phyloP scores from a whole-genome alignment of 306 rosid genomes.

The Datisca glomerata region DNA sequence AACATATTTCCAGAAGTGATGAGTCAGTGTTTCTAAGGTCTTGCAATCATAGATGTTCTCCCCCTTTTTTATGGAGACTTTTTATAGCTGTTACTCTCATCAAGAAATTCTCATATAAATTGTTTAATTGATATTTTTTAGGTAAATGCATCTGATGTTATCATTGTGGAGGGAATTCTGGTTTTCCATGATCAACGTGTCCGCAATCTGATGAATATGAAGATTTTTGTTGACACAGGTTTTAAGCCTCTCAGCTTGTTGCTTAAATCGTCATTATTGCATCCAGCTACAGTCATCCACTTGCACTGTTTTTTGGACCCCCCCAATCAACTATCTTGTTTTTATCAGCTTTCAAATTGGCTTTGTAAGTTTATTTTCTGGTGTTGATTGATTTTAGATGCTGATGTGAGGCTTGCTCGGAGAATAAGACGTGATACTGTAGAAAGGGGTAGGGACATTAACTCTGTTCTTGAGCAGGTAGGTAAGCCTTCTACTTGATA shows the following conservation, averaged over 20 bases:
- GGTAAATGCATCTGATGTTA: constrained; percentile 97
- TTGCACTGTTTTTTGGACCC: neutral
- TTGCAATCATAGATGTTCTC: no score
- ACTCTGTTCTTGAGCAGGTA: constrained; percentile 96
- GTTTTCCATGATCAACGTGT: constrained; percentile 92
- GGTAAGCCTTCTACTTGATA: neutral
- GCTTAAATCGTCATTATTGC: neutral
- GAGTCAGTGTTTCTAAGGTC: no score
- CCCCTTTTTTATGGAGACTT: neutral
- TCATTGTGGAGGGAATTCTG: constrained; percentile 93
- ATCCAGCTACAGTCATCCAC: neutral
- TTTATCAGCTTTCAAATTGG: neutral
- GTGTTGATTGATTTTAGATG: constrained; percentile 42
- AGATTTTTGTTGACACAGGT: constrained; percentile 98
- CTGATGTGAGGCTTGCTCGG: constrained; percentile 99
- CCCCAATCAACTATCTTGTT: no score
- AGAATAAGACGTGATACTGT: constrained; percentile 97
- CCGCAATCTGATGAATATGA: constrained; percentile 90
- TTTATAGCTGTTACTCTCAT: neutral
- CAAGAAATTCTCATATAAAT: neutral
- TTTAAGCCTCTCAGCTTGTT: constrained; percentile 4
- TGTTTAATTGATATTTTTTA: constrained; percentile 14
- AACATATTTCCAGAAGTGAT: no score
- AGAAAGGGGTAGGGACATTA: constrained; percentile 89
- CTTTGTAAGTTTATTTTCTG: constrained; percentile 7